Percentiles rank a stretch among this genome's conserved stretches.
phyloP scores from a whole-genome alignment of 1,284 basidiomycete genomes.

The Malassezia equina region DNA sequence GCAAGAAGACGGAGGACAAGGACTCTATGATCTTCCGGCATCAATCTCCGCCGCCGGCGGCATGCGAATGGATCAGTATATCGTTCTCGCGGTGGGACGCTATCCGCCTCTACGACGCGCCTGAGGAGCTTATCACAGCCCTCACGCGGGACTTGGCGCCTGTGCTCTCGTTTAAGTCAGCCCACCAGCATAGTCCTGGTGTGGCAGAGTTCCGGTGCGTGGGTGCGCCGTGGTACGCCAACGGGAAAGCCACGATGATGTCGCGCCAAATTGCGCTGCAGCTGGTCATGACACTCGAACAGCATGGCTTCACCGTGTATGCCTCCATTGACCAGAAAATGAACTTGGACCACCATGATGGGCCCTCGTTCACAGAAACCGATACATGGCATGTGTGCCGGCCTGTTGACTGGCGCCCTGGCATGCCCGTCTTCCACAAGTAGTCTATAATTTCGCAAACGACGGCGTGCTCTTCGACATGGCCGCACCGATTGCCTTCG shows the following conservation, averaged over 20 bases:
- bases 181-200: neutral
- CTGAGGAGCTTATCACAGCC: neutral
- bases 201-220: neutral
- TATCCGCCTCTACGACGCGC: neutral
- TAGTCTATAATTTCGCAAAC: slow-evolving; percentile 40
- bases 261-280: slow-evolving; percentile 2
- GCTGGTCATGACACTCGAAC: slow-evolving; percentile 4
- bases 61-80: slow-evolving; percentile 3
- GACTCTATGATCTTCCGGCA: slow-evolving; percentile 5
- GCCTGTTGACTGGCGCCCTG: neutral
- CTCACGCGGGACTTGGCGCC: neutral
- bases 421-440: slow-evolving; percentile 5
- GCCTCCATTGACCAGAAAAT: slow-evolving; percentile 4
- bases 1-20: slow-evolving; percentile 5
- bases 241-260: neutral
- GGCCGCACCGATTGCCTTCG: slow-evolving; percentile 50
- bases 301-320: slow-evolving; percentile 7
- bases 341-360: neutral
- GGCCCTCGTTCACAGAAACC: neutral
- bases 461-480: slow-evolving; percentile 48
- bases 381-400: slow-evolving; percentile 8
- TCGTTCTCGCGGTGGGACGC: neutral
- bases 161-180: neutral
- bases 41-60: slow-evolving; percentile 1
- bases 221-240: neutral